Base-by-base conservation (phyloP, 352 stramenopile species). In the Globisporangium megalacanthum region DNA sequence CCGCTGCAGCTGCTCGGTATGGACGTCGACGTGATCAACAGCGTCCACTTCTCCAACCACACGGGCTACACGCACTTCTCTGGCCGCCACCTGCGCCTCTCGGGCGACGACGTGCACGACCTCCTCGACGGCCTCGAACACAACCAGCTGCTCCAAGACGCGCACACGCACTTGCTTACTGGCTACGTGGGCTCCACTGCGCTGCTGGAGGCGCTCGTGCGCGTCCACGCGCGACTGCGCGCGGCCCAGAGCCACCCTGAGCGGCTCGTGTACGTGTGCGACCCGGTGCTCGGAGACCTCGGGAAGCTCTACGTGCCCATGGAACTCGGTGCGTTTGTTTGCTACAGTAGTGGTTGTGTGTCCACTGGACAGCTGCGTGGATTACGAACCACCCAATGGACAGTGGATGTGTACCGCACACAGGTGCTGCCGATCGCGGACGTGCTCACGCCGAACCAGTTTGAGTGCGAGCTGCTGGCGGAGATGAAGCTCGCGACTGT, bases 1-100 rank as follows among this genome's bases (percentile, higher is more conserved):
- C 83, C 83, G 25, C 63, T 94, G 65, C 85, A 93, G 69, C 72
- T 90, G 58, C 73, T 94, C 35, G 83, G 85, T 19, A 76, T 93
- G 69, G 85, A 95, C 53, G 85, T 93, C 42, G 85, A 95, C 68
- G 79, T 88, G 49, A 89, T 95, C 71, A 93, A 95, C 65, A 93
- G 77, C 56, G 80, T 95, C 19, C 83, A 95, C 60, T 92, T 95
- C 58, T 92, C 83, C 71, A 93, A 95, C 67, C 83, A 93, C 69
- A 92, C 81, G 31, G 85, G 85, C 4, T 95, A 93, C 71, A 64
- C 62, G 39, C 82, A 81, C 52, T 92, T 91, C 60, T 78, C 70
- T 20, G 83, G 83, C 55, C 82, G 86, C 53, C 74, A 77, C 19
- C 75, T 92, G 60, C 75, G 79, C 9, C 82, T 92, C 58, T 76